Percentiles rank a stretch among this genome's conserved stretches.
Conservation (phyloP, 805 yeast species). For the Barnettozyma sucrosica region DNA sequence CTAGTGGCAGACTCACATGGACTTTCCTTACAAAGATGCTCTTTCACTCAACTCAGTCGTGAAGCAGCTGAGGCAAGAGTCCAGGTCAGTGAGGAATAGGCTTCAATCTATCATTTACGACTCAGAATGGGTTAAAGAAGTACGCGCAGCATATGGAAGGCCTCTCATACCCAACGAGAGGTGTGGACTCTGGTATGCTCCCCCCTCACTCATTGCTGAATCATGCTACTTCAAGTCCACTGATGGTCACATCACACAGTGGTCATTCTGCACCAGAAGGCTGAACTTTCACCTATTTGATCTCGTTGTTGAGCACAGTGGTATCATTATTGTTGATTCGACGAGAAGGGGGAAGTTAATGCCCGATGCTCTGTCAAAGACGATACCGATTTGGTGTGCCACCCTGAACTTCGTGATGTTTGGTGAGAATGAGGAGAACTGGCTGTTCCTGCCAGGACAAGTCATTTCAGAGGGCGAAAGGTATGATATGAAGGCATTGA, state of each 20-base stretch:
- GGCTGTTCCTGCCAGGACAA: constrained; percentile 44
- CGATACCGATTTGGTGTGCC: constrained; percentile 90
- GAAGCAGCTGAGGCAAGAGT: constrained; percentile 3
- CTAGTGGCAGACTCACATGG: neutral
- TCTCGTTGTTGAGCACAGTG: constrained; percentile 35
- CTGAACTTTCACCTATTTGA: constrained; percentile 68
- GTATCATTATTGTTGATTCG: constrained; percentile 68
- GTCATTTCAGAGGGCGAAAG: constrained; percentile 55
- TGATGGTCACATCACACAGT: constrained; percentile 80
- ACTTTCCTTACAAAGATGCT: neutral
- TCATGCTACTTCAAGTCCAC: constrained; percentile 82
- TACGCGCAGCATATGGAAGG: constrained; percentile 28
- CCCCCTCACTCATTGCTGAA: constrained; percentile 35
- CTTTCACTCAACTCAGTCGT: constrained; percentile 1
- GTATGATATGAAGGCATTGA: constrained; percentile 38
- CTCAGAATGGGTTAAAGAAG: constrained; percentile 41
- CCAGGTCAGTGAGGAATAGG: constrained; percentile 47
- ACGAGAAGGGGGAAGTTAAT: constrained; percentile 79
- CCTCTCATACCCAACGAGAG: constrained; percentile 72
- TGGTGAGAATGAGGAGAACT: constrained; percentile 28
- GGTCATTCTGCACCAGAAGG: constrained; percentile 73
- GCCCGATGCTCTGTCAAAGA: constrained; percentile 84
- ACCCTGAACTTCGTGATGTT: constrained; percentile 55
- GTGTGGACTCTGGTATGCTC: constrained; percentile 83
- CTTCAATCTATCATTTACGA: constrained; percentile 70